Evolutionary conservation across 225 moss, liverwort and hornwort species (phyloP).

Genomic region (Polytrichum formosum): DNA sequence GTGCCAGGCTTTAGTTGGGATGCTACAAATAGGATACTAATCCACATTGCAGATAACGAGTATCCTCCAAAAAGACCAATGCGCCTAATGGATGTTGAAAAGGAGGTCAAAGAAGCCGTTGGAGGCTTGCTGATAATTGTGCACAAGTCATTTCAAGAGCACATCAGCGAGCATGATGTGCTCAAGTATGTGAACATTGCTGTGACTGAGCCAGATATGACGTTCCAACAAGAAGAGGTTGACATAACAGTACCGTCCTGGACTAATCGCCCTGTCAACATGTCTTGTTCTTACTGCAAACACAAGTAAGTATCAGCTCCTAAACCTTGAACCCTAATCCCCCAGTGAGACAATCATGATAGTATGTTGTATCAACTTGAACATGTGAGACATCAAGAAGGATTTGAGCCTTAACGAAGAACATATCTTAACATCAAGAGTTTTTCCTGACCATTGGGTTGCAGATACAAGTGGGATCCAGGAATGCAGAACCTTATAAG

Average conservation of each 20-base stretch:
- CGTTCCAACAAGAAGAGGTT: constrained; percentile 70
- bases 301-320: constrained; percentile 20
- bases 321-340: no score
- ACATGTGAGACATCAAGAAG: no score
- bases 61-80: no score
- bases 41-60: constrained; percentile 76
- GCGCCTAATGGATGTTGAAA: no score
- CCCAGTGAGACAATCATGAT: no score
- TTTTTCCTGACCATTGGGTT: neutral
- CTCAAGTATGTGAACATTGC: constrained; percentile 6
- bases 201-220: constrained; percentile 33
- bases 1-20: constrained; percentile 74
- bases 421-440: no score
- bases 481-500: constrained; percentile 74
- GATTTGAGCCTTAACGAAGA: no score
- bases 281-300: constrained; percentile 33
- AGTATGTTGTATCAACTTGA: no score
- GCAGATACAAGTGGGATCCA: constrained; percentile 59
- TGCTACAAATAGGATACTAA: constrained; percentile 67
- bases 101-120: constrained; percentile 52
- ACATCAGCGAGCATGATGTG: no score
- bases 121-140: constrained; percentile 53
- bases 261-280: constrained; percentile 20
- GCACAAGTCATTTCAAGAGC: constrained; percentile 42
- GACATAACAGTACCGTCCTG: constrained; percentile 36